These are phyloP conservation scores for Stephanodiscus minutulus DNA, from an alignment of 108 stramenopile genomes.

Conservation along the genomic window DNA sequence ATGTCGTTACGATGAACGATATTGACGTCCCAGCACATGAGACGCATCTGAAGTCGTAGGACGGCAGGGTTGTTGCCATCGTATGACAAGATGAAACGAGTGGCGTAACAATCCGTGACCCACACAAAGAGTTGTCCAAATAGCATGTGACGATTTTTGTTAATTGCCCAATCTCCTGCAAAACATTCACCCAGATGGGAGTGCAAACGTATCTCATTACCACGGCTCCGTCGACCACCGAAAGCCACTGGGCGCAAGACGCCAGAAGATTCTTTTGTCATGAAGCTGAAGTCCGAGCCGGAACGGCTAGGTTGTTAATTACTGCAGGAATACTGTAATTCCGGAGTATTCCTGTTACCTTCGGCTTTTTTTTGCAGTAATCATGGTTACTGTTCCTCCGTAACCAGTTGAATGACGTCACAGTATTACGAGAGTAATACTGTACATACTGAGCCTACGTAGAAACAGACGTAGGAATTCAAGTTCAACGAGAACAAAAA, in stretches of 20 bases:
- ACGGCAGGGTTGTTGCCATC: background rate
- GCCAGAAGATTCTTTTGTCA: background rate
- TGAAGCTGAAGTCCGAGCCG: background rate
- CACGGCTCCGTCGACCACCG: background rate
- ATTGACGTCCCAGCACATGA: conserved; percentile 2
- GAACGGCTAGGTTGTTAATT: too few relatives aligned
- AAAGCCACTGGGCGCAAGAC: background rate
- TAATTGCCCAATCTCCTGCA: background rate
- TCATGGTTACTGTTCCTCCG: too few relatives aligned
- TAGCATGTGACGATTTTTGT: background rate
- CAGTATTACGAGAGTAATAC: too few relatives aligned
- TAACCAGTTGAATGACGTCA: too few relatives aligned
- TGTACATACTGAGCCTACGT: too few relatives aligned
- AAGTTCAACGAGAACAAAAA: too few relatives aligned
- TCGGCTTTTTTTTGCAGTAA: too few relatives aligned
- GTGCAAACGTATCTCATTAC: background rate
- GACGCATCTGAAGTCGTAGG: background rate
- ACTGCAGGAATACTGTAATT: too few relatives aligned
- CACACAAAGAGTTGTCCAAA: background rate
- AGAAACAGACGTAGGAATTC: too few relatives aligned
- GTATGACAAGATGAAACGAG: background rate
- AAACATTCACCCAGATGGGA: too few relatives aligned
- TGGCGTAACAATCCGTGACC: background rate
- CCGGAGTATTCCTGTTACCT: too few relatives aligned
- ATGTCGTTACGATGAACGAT: background rate